A percentile compares a stretch with the other conserved stretches of the same genome.
These are phyloP conservation scores for Colletotrichum sp. DNA, from an alignment of 2,329 filamentous ascomycete genomes.

Conservation along the genomic window DNA sequence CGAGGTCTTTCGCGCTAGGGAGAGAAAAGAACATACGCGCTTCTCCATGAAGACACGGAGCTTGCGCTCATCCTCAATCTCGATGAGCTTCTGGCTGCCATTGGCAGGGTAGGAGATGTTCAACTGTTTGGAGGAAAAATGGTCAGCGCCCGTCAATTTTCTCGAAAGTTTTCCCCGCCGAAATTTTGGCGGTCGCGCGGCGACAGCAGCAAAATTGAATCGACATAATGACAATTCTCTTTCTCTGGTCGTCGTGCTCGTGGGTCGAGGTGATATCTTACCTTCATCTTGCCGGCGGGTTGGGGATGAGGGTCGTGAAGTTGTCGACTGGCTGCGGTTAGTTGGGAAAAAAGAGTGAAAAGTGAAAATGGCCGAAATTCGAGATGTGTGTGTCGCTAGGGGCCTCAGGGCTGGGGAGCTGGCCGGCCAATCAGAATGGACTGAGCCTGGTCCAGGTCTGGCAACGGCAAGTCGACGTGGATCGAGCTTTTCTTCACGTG, in stretches of 20 bases:
- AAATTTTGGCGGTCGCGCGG: background rate
- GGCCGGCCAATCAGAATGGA: background rate
- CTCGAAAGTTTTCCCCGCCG: background rate
- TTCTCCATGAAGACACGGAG: conserved; percentile 99
- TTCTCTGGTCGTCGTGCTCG: background rate
- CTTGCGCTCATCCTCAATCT: conserved; percentile 99
- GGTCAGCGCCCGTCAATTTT: conserved; percentile 34
- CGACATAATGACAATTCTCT: background rate
- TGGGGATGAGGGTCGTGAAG: conserved; percentile 44
- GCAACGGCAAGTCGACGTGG: background rate
- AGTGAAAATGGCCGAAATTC: conserved; percentile 29
- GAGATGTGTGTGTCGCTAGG: background rate
- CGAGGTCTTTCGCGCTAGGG: background rate
- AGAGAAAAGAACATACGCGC: conserved; percentile 67
- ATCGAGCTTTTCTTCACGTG: background rate
- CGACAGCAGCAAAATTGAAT: background rate
- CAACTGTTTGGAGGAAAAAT: conserved; percentile 47
- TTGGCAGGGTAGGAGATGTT: conserved; percentile 92
- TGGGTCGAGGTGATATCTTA: conserved; percentile 30
- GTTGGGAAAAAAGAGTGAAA: conserved; percentile 41
- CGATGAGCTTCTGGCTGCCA: conserved; percentile 99
- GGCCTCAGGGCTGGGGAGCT: background rate
- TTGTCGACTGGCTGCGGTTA: conserved; percentile 45
- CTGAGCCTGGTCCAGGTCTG: background rate
- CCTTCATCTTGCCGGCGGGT: conserved; percentile 54